A percentile compares a stretch with the other conserved stretches of the same genome.
phyloP scores from a whole-genome alignment of 116 monocot species.

The Posidonia oceanica region DNA sequence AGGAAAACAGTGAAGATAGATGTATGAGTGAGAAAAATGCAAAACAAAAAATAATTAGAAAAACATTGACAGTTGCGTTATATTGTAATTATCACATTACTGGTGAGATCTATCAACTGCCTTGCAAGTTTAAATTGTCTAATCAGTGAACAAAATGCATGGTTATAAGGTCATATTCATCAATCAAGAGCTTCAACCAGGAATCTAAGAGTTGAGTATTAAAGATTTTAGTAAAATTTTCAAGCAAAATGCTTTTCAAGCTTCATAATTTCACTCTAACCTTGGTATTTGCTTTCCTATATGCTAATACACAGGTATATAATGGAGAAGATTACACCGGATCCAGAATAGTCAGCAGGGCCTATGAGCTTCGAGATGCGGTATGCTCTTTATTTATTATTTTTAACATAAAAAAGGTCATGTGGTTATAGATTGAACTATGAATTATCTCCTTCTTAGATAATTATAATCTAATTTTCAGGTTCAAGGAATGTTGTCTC shows the following conservation, averaged over 20 bases:
- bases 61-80: no score
- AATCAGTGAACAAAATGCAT: no score
- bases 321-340: conserved; percentile 91
- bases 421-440: not conserved
- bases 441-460: not conserved
- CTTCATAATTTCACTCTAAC: not conserved
- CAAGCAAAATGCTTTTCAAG: not conserved
- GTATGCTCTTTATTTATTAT: conserved; percentile 19
- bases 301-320: conserved; percentile 43
- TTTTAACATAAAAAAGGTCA: not conserved
- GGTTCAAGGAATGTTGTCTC: conserved; percentile 98
- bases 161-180: no score
- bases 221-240: no score
- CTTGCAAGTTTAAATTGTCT: no score
- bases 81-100: no score
- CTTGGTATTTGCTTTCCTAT: not conserved
- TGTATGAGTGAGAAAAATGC: no score
- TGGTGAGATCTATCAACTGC: no score
- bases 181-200: no score
- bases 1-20: no score
- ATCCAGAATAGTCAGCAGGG: conserved; percentile 92
- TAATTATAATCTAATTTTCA: conserved; percentile 16
- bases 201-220: no score
- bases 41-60: no score
- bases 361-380: conserved; percentile 87